These are phyloP conservation scores for Didymella lethalis DNA, from an alignment of 2,329 filamentous ascomycete genomes.

Conservation along the genomic window DNA sequence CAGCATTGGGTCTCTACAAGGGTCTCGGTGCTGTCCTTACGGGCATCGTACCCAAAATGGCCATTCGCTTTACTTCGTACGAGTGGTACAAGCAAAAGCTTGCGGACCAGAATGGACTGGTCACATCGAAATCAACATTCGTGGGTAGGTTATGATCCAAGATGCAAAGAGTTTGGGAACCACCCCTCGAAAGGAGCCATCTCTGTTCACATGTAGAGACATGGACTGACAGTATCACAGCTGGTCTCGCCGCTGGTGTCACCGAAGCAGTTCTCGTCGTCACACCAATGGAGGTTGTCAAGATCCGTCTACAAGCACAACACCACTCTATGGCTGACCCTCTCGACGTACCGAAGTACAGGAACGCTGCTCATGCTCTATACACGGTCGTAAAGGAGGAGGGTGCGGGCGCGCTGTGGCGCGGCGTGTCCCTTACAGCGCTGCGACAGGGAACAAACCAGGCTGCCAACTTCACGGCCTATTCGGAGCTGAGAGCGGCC, in stretches of 20 bases:
- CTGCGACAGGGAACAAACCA: conserved; percentile 96
- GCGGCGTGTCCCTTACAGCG: conserved; percentile 91
- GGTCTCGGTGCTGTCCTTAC: conserved; percentile 96
- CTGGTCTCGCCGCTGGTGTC: conserved; percentile 89
- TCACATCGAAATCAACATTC: conserved; percentile 77
- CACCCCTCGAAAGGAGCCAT: neutral
- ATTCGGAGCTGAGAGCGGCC: conserved; percentile 86
- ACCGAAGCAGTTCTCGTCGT: conserved; percentile 97
- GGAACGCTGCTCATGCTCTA: conserved; percentile 82
- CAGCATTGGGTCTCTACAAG: conserved; percentile 93
- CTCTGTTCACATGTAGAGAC: neutral
- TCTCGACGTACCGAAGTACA: conserved; percentile 94
- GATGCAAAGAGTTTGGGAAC: neutral
- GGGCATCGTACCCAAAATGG: conserved; percentile 98
- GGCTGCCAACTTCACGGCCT: conserved; percentile 95
- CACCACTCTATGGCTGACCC: conserved; percentile 98
- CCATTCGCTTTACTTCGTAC: conserved; percentile 97
- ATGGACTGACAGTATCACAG: conserved; percentile 53
- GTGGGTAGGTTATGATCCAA: conserved; percentile 58
- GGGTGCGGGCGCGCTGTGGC: conserved; percentile 85
- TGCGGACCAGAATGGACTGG: conserved; percentile 69
- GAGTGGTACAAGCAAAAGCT: conserved; percentile 91
- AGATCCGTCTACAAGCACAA: conserved; percentile 97
- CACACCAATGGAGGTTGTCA: conserved; percentile 98
- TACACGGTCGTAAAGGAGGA: conserved; percentile 95